A percentile compares a stretch with the other conserved stretches of the same genome.
Evolutionary conservation across 495 filamentous ascomycete genomes (phyloP).

Genomic region (Xylaria acuta): DNA sequence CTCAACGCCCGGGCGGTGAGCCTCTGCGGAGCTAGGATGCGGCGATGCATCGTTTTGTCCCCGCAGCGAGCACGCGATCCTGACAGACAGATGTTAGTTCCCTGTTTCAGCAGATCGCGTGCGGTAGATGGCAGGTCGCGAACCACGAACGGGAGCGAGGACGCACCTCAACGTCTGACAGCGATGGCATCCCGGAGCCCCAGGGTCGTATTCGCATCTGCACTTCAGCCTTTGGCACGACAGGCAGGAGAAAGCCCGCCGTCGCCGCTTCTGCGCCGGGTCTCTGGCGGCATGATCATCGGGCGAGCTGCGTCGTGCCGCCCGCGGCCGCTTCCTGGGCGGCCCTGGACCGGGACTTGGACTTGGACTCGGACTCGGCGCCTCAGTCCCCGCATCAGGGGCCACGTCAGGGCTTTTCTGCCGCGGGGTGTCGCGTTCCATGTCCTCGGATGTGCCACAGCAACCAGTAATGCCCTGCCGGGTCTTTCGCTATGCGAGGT

Average conservation of each 20-base stretch:
- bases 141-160: background rate
- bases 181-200: constrained; percentile 37
- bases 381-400: constrained; percentile 5
- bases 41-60: constrained; percentile 28
- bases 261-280: constrained; percentile 31
- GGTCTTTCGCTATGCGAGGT: background rate
- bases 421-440: background rate
- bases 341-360: background rate
- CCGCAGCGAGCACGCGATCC: constrained; percentile 40
- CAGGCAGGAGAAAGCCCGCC: constrained; percentile 40
- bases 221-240: constrained; percentile 42
- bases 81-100: constrained; percentile 11
- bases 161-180: constrained; percentile 41
- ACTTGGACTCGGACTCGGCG: background rate
- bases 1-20: constrained; percentile 28
- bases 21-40: constrained; percentile 9
- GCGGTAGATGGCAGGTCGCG: no score
- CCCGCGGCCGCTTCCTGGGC: constrained; percentile 12
- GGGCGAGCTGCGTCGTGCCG: constrained; percentile 19
- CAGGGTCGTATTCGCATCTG: constrained; percentile 40
- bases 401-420: constrained; percentile 1
- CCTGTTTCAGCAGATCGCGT: no score
- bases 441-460: background rate
- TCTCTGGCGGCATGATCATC: constrained; percentile 22
- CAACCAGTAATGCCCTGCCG: no score